Evolutionary conservation across 495 filamentous ascomycete species (phyloP).

Genomic region (Cladorrhinum samala): DNA sequence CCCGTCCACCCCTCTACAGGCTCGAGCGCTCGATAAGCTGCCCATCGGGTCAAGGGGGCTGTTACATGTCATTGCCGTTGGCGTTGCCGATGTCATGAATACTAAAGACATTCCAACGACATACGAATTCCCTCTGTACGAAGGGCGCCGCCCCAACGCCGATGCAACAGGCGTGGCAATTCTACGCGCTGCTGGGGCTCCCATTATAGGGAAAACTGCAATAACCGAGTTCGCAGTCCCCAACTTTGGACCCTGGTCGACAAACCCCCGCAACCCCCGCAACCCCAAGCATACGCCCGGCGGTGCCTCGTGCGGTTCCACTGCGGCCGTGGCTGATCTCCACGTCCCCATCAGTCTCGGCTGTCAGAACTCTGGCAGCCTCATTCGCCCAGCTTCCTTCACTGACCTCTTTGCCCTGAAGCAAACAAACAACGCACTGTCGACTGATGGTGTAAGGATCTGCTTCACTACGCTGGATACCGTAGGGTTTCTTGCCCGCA

Average conservation of each 20-base stretch:
- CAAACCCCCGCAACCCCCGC: constrained; percentile 41
- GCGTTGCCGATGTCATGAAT: constrained; percentile 53
- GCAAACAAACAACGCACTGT: constrained; percentile 51
- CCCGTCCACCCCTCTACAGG: too few species aligned
- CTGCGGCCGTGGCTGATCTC: constrained; percentile 45
- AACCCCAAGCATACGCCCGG: constrained; percentile 38
- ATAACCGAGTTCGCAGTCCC: constrained; percentile 49
- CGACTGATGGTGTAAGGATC: constrained; percentile 45
- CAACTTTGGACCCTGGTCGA: constrained; percentile 28
- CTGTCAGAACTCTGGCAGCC: constrained; percentile 47
- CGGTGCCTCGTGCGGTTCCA: constrained; percentile 49
- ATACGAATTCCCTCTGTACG: constrained; percentile 45
- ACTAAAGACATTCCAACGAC: constrained; percentile 54
- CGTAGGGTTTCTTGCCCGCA: constrained; percentile 45
- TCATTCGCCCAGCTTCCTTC: constrained; percentile 49
- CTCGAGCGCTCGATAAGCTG: constrained; percentile 44
- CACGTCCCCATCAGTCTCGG: constrained; percentile 44
- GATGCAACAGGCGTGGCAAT: constrained; percentile 41
- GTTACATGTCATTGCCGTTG: constrained; percentile 49
- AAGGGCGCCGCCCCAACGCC: constrained; percentile 26
- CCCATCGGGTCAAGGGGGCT: constrained; percentile 42
- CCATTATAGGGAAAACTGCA: constrained; percentile 47
- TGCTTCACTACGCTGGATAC: constrained; percentile 49
- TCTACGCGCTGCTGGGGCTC: constrained; percentile 41
- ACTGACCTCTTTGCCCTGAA: constrained; percentile 52